Base-by-base conservation (phyloP, 441 rosid genomes). In the Populus hybrid region DNA sequence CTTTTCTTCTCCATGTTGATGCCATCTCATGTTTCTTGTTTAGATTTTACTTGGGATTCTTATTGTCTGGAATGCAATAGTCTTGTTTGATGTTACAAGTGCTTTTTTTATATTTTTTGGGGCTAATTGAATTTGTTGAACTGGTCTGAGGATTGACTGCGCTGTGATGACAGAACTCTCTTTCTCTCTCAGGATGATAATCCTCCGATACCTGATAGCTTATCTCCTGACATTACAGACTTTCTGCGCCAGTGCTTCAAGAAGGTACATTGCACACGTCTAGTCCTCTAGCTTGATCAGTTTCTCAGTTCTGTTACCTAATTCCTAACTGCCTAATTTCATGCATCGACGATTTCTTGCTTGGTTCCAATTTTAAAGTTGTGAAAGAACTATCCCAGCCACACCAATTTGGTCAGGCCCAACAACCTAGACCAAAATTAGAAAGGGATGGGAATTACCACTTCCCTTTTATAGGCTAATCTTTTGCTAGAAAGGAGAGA, bases 161-260 rank as follows among this genome's bases (percentile, higher is more conserved):
- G 33, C 26, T 31, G 26, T 29, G 28, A 68, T 61, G 20, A 24
- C 64, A 70, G 9, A 65, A 33, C 63, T 78, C 64, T 77, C 69
- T 67, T 21, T 76, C 73, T 61, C 64, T 82, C 72, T 75, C 86
- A 97, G 98, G 98, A 97, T 75, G 97, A 94, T 80, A 89, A 81
- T 85, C 99, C 99, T 85, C 99, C 99, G 7, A 90, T 97, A 85
- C 99, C 99, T 75, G 98, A 94, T 85, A 93, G 98, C 80, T 80
- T 97, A 71, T 93, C 99, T 77, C 90, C 97, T 73, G 98, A 93
- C 83, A 92, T 94, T 76, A 94, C 98, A 65, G 99, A 94, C 86
- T 97, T 97, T 80, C 84, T 94, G 68, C 88, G 88, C 67, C 98
- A 90, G 85, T 97, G 99, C 84, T 97, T 97, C 83, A 93, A 97